phyloP scores from a whole-genome alignment of 352 stramenopile genomes.

The Phytopythium kandeliae region DNA sequence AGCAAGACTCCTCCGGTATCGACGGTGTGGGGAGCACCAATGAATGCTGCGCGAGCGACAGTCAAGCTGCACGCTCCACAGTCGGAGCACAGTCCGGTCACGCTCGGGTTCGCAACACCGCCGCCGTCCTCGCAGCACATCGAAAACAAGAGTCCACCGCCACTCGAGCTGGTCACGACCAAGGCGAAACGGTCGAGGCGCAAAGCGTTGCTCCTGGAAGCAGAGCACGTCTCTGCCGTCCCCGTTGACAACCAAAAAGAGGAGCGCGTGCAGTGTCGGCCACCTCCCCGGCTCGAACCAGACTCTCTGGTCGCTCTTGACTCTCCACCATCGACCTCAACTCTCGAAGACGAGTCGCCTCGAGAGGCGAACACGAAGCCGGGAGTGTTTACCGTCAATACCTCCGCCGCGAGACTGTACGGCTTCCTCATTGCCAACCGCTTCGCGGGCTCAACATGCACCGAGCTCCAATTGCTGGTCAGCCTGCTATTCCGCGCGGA shows the following conservation, averaged over 20 bases:
- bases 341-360: not conserved
- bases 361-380: not conserved
- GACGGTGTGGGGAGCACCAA: not conserved
- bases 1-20: not conserved
- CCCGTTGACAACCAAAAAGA: not conserved
- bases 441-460: slow-evolving; percentile 35
- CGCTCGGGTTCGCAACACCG: slow-evolving; percentile 3
- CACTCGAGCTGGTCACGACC: slow-evolving; percentile 5
- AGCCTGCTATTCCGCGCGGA: slow-evolving; percentile 27
- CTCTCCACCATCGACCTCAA: not conserved
- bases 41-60: not conserved
- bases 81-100: slow-evolving; percentile 1
- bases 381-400: slow-evolving; percentile 20
- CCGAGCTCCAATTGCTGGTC: slow-evolving; percentile 36
- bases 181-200: slow-evolving; percentile 13
- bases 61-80: not conserved
- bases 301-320: no score
- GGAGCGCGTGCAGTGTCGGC: not conserved
- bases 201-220: slow-evolving; percentile 4
- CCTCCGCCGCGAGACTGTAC: slow-evolving; percentile 40
- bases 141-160: slow-evolving; percentile 5
- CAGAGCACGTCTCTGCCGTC: not conserved
- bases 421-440: slow-evolving; percentile 42
- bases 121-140: not conserved
- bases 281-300: no score